Base-by-base conservation (phyloP, 805 yeast species). In the Lipomyces orientalis region DNA sequence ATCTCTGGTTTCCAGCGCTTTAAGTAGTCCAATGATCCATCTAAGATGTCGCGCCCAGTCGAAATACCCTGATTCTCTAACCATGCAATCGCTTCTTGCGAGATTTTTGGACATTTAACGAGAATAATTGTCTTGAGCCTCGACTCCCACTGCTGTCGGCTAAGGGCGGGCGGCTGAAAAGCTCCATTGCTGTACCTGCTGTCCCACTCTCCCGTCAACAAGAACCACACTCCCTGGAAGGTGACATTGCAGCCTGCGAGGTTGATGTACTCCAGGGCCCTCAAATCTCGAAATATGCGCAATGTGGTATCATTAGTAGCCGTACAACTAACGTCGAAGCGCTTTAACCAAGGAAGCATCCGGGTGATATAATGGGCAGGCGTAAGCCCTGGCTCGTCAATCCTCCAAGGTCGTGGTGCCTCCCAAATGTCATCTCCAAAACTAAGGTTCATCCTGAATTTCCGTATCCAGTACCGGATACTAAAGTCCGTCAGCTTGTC, bases 241-340 rank as follows among this genome's bases (percentile, higher is more conserved):
- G 66, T 29, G 16, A 59, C 19, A 2, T 37, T 12, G 33, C 62
- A 58, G 9, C 66, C 63, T 7, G 63, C 59, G 7, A 59, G 19
- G 46, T 64, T 60, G 29, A 64, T 19, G 22, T 59, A 59, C 37
- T 64, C 63, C 35, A 64, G 34, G 1, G 49, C 43, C 22, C n/a
- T 8, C 25, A 59, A n/a, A 4, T 19, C 37, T 14, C 61, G 22
- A 33, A 64, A 35, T 16, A 34, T 46, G 14, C 51, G n/a, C 55
- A 64, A 8, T 9, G 52, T 19, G n/a, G 34, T 29, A 37, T 64
- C 67, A 10, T 55, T 29, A 7, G 56, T n/a, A 12, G 22, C 46
- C 16, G 64, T 60, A n/a, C 64, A 60, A 16, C 67, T 64, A 3
- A 56, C 34, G 49, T 64, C 39, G n/a, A 64, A 55, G 22, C 33